Evolutionary conservation across 164 flowering plant genomes (phyloP).

Genomic region (Pachysandra terminalis): DNA sequence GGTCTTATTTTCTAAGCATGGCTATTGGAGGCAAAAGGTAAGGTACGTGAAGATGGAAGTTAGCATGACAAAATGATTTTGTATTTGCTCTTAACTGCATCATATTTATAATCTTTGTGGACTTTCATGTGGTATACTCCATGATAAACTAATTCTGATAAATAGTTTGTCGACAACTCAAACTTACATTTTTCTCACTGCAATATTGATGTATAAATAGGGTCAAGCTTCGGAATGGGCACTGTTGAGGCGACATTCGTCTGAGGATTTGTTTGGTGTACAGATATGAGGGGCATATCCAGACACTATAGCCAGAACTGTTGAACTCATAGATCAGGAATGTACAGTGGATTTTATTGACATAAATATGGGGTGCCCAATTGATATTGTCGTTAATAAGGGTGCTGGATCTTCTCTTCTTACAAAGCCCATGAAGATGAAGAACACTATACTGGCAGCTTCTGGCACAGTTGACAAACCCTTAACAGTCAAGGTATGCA

Average conservation of each 20-base stretch:
- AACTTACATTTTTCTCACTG: neutral
- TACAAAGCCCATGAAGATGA: slow-evolving; percentile 84
- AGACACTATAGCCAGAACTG: slow-evolving; percentile 78
- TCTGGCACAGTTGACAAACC: slow-evolving; percentile 65
- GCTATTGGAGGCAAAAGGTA: neutral
- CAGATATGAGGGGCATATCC: slow-evolving; percentile 97
- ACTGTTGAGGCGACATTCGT: slow-evolving; percentile 79
- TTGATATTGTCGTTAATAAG: slow-evolving; percentile 88
- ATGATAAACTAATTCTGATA: too few relatives aligned
- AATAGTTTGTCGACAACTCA: neutral
- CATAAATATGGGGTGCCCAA: slow-evolving; percentile 99
- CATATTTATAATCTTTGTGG: neutral
- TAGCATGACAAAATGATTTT: neutral
- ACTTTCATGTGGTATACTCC: neutral
- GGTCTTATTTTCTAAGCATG: neutral
- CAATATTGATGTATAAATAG: slow-evolving; percentile 29
- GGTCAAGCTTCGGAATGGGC: slow-evolving; percentile 99
- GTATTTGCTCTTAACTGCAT: neutral
- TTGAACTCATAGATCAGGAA: slow-evolving; percentile 80
- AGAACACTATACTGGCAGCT: slow-evolving; percentile 65
- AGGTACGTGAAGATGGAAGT: neutral
- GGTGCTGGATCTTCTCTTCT: slow-evolving; percentile 99
- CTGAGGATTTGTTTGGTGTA: slow-evolving; percentile 91
- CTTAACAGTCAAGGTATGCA: slow-evolving; percentile 76
- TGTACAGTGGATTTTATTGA: slow-evolving; percentile 93